Evolutionary conservation across 352 stramenopile species (phyloP).

Genomic region (Globisporangium sylvaticum): DNA sequence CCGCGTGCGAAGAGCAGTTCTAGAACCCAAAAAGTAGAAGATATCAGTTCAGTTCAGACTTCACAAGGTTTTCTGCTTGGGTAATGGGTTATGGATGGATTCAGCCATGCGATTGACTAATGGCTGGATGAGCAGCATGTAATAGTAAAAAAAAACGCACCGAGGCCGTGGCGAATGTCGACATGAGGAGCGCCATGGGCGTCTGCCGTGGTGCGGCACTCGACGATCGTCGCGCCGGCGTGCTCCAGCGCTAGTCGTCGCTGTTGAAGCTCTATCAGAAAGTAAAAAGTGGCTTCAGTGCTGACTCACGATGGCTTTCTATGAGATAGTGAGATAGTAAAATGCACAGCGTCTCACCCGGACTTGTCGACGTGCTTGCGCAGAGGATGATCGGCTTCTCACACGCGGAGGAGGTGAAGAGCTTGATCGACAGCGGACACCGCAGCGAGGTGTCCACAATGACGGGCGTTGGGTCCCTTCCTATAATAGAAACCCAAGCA

Average conservation of each 20-base stretch:
- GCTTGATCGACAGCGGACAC: constrained; percentile 67
- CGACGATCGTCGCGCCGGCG: constrained; percentile 40
- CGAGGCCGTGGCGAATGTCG: constrained; percentile 54
- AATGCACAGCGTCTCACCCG: constrained; percentile 10
- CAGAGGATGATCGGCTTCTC: constrained; percentile 72
- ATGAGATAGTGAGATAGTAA: neutral
- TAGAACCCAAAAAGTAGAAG: constrained; percentile 13
- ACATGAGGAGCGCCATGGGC: constrained; percentile 28
- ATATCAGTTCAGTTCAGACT: neutral
- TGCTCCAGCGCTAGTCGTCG: constrained; percentile 37
- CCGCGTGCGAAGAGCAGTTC: constrained; percentile 31
- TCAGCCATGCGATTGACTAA: neutral
- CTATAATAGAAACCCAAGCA: constrained; percentile 29
- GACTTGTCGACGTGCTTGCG: constrained; percentile 19
- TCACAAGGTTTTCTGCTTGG: neutral
- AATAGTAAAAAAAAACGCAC: constrained; percentile 26
- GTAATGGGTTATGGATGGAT: neutral
- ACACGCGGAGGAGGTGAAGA: constrained; percentile 67
- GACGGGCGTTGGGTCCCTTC: constrained; percentile 61
- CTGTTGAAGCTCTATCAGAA: constrained; percentile 28
- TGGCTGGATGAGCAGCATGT: neutral
- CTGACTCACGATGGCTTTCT: neutral
- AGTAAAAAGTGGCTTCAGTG: neutral
- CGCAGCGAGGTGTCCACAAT: constrained; percentile 68
- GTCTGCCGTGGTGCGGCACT: constrained; percentile 24